phyloP scores from a whole-genome alignment of 768 basidiomycete genomes.

The Coprinellus micaceus region DNA sequence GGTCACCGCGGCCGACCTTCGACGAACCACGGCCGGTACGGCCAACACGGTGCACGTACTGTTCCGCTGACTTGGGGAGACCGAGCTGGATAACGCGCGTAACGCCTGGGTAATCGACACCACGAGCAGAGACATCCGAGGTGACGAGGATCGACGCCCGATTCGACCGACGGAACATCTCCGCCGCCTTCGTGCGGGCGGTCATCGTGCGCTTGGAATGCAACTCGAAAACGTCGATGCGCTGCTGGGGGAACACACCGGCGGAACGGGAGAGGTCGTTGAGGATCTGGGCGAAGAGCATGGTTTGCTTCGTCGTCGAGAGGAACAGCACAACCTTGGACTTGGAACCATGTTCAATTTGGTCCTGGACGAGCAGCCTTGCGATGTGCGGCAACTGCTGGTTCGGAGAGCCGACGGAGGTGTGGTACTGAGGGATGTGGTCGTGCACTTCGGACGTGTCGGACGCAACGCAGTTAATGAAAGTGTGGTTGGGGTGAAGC shows the following conservation, averaged over 20 bases:
- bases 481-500: slow-evolving; percentile 58
- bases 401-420: slow-evolving; percentile 58
- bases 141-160: slow-evolving; percentile 68
- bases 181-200: slow-evolving; percentile 52
- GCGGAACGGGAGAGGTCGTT: slow-evolving; percentile 39
- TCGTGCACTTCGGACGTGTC: slow-evolving; percentile 63
- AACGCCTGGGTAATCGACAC: slow-evolving; percentile 85
- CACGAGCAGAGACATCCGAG: slow-evolving; percentile 86
- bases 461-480: slow-evolving; percentile 68
- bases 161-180: slow-evolving; percentile 55
- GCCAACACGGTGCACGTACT: slow-evolving; percentile 84
- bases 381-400: slow-evolving; percentile 79
- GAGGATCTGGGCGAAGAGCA: slow-evolving; percentile 66
- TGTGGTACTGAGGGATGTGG: slow-evolving; percentile 80
- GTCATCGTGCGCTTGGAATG: slow-evolving; percentile 73
- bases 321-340: slow-evolving; percentile 84
- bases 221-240: slow-evolving; percentile 69
- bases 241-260: slow-evolving; percentile 44
- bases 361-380: slow-evolving; percentile 83
- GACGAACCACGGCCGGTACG: slow-evolving; percentile 72
- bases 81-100: slow-evolving; percentile 92
- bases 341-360: slow-evolving; percentile 58
- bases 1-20: slow-evolving; percentile 65
- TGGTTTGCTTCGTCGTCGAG: slow-evolving; percentile 80
- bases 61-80: slow-evolving; percentile 60